These are phyloP conservation scores for Cladosporium sp. DNA, from an alignment of 2,329 filamentous ascomycete species.

Conservation along the genomic window DNA sequence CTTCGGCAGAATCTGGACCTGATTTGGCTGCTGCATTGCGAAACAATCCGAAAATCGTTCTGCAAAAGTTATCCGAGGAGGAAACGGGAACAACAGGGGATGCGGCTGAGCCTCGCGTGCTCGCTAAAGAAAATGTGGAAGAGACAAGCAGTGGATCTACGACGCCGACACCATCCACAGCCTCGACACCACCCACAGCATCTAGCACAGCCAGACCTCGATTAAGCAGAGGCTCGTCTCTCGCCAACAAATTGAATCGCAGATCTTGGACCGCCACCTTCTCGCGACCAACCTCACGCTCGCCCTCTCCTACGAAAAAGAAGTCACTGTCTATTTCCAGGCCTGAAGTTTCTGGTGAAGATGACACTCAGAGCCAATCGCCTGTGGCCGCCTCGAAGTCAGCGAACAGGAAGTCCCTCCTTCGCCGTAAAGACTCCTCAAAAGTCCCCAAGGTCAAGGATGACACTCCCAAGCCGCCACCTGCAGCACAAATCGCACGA, in stretches of 20 bases:
- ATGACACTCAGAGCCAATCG: conserved; percentile 6
- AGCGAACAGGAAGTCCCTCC: conserved; percentile 14
- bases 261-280: conserved; percentile 27
- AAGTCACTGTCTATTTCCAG: not conserved
- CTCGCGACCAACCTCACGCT: conserved; percentile 26
- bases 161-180: not conserved
- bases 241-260: conserved; percentile 18
- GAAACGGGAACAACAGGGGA: conserved; percentile 1
- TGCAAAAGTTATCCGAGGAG: conserved; percentile 14
- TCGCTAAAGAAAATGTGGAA: not conserved
- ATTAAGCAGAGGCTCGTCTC: not conserved
- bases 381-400: not conserved
- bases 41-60: conserved; percentile 27
- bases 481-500: not conserved
- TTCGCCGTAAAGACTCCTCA: conserved; percentile 15
- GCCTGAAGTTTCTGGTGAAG: not conserved
- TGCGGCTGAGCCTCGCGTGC: not conserved
- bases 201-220: conserved; percentile 4
- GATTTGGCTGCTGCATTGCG: conserved; percentile 29
- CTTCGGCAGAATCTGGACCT: conserved; percentile 27
- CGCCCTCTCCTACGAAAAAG: conserved; percentile 29
- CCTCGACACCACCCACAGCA: not conserved
- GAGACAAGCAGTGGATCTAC: not conserved
- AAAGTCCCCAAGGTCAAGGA: conserved; percentile 10
- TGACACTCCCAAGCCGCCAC: not conserved